Base-by-base conservation (phyloP, 2,329 filamentous ascomycete species). In the Trichoderma arundinaceum region DNA sequence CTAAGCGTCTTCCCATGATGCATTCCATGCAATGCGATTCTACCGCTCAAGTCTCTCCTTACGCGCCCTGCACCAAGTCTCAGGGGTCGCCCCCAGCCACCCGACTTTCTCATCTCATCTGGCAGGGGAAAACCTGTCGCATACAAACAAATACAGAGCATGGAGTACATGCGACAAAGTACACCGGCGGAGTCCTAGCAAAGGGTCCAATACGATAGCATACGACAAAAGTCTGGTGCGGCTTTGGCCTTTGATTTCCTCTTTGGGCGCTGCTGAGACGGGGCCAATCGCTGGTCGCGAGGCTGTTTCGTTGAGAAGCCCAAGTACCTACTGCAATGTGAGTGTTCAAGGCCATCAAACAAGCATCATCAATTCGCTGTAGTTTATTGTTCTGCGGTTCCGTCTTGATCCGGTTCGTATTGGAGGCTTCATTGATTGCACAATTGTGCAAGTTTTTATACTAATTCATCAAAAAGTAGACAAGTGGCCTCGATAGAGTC, bases 41-140 rank as follows among this genome's bases (percentile, higher is more conserved):
- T 22, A 10, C 32, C 10, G 17, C 33, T 17, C 15, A 65, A 46
- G 73, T 73, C 66, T n/a, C 51, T 28, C 65, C 57, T 67, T 74
- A 75, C 70, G 72, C 70, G 44, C 60, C 52, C 49, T 53, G 71
- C 74, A 75, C 71, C 66, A 69, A 28, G 28, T 38, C 48, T 13
- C 44, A 51, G 63, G 64, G 66, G 64, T 54, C 49, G 49, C 52
- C 38, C 63, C 71, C 70, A 73, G 68, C 71, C 72, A 69, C 72
- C 72, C 63, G 68, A 73, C 66, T 69, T 73, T 66, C 54, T 38
- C 46, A 17, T 63, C 48, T 13, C 28, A n/a, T 43, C 19, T 43
- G 2, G 48, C 38, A 62, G 38, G 59, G 49, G 59, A 62, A 63
- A 63, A 63, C 60, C 49, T 63, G 49, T 19, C 49, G 39, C 49